Base-by-base conservation (phyloP, 352 stramenopile genomes). In the Phytophthora cajani region DNA sequence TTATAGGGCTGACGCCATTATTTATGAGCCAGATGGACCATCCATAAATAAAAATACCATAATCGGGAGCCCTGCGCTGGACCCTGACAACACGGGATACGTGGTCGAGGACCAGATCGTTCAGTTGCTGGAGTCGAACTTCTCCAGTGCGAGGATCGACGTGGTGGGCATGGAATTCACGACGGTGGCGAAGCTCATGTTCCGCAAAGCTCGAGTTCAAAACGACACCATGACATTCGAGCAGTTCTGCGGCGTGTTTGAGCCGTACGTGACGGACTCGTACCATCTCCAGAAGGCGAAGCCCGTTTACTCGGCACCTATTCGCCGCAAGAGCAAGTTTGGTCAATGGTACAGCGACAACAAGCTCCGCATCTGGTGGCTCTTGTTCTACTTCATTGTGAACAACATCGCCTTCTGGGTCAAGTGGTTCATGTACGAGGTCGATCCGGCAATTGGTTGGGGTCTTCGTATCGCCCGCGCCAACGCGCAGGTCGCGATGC, bases 291-390 rank as follows among this genome's bases (percentile, higher is more conserved):
- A 88, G 53, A 66, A 82, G 51, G 68, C 69, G 1, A 67, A 76
- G 50, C 71, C 75, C 2, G 56, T 69, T 16, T 77, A 74, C 40
- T 62, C 66, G 0, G 62, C 72, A 17, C 72, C 72, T 1, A 79
- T 71, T 36, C 53, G 53, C 1, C 54, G 55, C 21, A 83, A 80
- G 58, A 88, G 79, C 67, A 83, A 82, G 54, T 87, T 89, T 62
- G 65, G 69, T 25, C 75, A 77, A 44, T 90, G 78, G 69, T 93
- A 90, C 71, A 84, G 84, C 33, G 58, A 78, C 46, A 86, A 93
- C 62, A 74, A 84, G 62, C 72, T 93, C n/a, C 85, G 85, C 58
- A 84, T 93, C 66, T 89, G 81, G 77, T 93, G 84, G 83, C 74
- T 93, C 17, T 40, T 88, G 25, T 73, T 90, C 62, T 93, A 93